These are phyloP conservation scores for Aspergillus conjunctus DNA, from an alignment of 495 filamentous ascomycete genomes.

Conservation along the genomic window DNA sequence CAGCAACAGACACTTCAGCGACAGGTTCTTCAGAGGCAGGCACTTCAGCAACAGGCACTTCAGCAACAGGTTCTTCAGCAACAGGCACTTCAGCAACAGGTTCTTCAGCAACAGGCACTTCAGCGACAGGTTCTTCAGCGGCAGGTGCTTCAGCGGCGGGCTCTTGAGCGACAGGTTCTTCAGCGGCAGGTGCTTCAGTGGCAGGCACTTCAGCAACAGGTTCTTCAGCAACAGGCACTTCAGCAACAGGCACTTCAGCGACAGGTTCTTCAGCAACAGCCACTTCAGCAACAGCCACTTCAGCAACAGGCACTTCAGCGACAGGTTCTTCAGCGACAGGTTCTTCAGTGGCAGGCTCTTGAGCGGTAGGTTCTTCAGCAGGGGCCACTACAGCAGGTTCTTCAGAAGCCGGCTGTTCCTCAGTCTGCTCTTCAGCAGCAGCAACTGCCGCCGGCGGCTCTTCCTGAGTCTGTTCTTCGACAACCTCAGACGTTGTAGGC, in stretches of 20 bases:
- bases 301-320: constrained; percentile 21
- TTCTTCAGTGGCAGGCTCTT: constrained; percentile 17
- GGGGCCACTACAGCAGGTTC: constrained; percentile 8
- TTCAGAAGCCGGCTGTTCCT: neutral
- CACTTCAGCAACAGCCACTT: too few species aligned
- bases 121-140: constrained; percentile 4
- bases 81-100: constrained; percentile 18
- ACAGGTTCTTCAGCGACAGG: constrained; percentile 18
- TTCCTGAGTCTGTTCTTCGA: too few species aligned
- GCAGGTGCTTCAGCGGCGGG: neutral
- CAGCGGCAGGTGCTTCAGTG: constrained; percentile 11
- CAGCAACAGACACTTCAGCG: constrained; percentile 11
- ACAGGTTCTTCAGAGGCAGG: constrained; percentile 14
- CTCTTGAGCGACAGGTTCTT: constrained; percentile 18
- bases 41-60: neutral
- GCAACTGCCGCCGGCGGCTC: too few species aligned
- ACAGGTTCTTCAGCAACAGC: constrained; percentile 18
- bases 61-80: constrained; percentile 9
- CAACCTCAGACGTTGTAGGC: too few species aligned
- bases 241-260: constrained; percentile 15
- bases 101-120: constrained; percentile 13
- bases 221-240: constrained; percentile 22
- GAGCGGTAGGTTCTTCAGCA: constrained; percentile 12
- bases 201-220: constrained; percentile 17
- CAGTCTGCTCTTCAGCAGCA: too few species aligned